Percentiles rank a stretch among this genome's conserved stretches.
Conservation (phyloP, 768 basidiomycete genomes). For the Panaeolus papilionaceus region DNA sequence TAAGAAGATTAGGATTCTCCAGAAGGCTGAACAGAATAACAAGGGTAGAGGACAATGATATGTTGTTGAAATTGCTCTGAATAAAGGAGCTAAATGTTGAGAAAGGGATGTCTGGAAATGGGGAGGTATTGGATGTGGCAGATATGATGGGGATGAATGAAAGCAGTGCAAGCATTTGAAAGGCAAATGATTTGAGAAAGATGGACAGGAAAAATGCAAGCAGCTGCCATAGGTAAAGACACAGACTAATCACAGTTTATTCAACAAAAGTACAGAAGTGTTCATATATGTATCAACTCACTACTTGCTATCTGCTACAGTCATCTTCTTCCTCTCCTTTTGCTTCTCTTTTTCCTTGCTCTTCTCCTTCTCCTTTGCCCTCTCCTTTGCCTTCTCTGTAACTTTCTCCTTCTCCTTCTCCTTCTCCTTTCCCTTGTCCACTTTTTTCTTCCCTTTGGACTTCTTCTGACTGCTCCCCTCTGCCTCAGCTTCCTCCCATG, state of each 20-base stretch:
- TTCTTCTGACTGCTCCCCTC: background rate
- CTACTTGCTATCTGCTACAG: background rate
- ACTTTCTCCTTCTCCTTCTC: background rate
- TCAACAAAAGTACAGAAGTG: background rate
- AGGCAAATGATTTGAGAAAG: background rate
- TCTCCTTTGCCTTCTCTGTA: background rate
- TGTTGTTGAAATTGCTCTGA: constrained; percentile 20
- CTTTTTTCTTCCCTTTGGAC: background rate
- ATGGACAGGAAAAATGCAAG: background rate
- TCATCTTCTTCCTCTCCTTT: background rate
- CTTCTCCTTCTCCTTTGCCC: background rate
- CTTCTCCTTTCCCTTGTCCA: constrained; percentile 8
- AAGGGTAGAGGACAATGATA: constrained; percentile 25
- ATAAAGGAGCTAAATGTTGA: constrained; percentile 25
- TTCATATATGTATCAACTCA: background rate
- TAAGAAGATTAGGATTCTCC: constrained; percentile 27
- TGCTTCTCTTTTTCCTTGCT: background rate
- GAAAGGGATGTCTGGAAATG: constrained; percentile 27
- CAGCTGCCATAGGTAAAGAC: background rate
- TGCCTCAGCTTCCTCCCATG: background rate
- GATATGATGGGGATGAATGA: constrained; percentile 7
- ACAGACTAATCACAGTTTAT: background rate
- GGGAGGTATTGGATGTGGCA: constrained; percentile 9
- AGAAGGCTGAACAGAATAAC: constrained; percentile 26
- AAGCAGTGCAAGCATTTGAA: constrained; percentile 1